Evolutionary conservation across 2,329 filamentous ascomycete genomes (phyloP).

Genomic region (Alternaria atra): DNA sequence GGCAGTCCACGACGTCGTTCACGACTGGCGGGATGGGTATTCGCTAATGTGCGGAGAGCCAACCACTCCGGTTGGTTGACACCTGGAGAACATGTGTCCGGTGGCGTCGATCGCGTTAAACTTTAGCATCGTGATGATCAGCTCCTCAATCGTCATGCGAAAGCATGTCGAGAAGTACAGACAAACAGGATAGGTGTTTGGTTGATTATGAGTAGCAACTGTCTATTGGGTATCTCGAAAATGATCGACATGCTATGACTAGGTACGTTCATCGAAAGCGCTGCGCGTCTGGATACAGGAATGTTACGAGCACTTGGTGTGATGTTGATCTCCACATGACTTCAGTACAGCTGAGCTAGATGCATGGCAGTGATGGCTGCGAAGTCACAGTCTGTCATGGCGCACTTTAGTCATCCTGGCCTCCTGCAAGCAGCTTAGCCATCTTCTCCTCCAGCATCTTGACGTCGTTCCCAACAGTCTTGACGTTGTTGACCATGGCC

Average conservation of each 20-base stretch:
- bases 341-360: slow-evolving; percentile 1
- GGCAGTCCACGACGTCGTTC: not conserved
- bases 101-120: slow-evolving; percentile 10
- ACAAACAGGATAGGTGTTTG: slow-evolving; percentile 1
- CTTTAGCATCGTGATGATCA: slow-evolving; percentile 4
- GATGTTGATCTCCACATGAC: not conserved
- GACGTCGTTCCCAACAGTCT: slow-evolving; percentile 88
- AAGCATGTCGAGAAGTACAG: not conserved
- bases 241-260: slow-evolving; percentile 9
- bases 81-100: slow-evolving; percentile 1
- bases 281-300: slow-evolving; percentile 4
- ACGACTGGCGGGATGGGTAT: not conserved
- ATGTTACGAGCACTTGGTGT: not conserved
- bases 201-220: slow-evolving; percentile 6
- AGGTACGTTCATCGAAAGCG: slow-evolving; percentile 2
- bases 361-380: not conserved
- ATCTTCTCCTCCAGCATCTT: slow-evolving; percentile 84
- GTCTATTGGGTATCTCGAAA: slow-evolving; percentile 20
- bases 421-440: slow-evolving; percentile 49
- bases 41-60: slow-evolving; percentile 22
- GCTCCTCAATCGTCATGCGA: not conserved
- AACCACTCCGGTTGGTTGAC: slow-evolving; percentile 27
- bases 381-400: not conserved
- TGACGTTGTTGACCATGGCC: slow-evolving; percentile 79
- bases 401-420: slow-evolving; percentile 13